A percentile compares a stretch with the other conserved stretches of the same genome.
These are phyloP conservation scores for Hanseniaspora vineae DNA, from an alignment of 805 yeast species.

Conservation along the genomic window DNA sequence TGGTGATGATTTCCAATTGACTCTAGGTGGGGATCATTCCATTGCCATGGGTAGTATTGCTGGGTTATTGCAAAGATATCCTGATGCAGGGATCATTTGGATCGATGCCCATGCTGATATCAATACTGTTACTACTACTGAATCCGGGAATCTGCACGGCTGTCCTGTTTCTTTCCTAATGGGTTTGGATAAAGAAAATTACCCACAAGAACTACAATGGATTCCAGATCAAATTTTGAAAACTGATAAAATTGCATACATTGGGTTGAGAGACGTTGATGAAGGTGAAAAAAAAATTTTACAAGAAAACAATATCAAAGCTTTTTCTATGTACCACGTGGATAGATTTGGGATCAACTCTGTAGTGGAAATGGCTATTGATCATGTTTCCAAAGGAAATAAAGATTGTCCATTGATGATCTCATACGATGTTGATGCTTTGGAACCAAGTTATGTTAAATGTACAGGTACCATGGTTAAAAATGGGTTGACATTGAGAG, in stretches of 20 bases:
- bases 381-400: slow-evolving; percentile 40
- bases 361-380: slow-evolving; percentile 85
- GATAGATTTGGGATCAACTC: slow-evolving; percentile 87
- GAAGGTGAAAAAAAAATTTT: slow-evolving; percentile 68
- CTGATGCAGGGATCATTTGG: slow-evolving; percentile 88
- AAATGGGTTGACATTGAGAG: slow-evolving; percentile 90
- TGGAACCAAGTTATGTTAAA: slow-evolving; percentile 83
- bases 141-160: slow-evolving; percentile 88
- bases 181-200: slow-evolving; percentile 54
- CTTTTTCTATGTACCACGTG: slow-evolving; percentile 90
- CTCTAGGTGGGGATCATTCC: slow-evolving; percentile 95
- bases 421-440: slow-evolving; percentile 92
- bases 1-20: slow-evolving; percentile 47
- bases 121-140: slow-evolving; percentile 74
- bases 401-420: slow-evolving; percentile 57
- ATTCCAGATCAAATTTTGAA: slow-evolving; percentile 48
- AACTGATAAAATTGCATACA: slow-evolving; percentile 69
- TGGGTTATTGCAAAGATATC: slow-evolving; percentile 66
- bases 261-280: slow-evolving; percentile 91
- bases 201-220: slow-evolving; percentile 71
- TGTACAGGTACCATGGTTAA: slow-evolving; percentile 97
- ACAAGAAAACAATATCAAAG: slow-evolving; percentile 58
- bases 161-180: slow-evolving; percentile 87
- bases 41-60: slow-evolving; percentile 88
- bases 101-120: slow-evolving; percentile 97